Evolutionary conservation across 2,329 filamentous ascomycete genomes (phyloP).

Genomic region (Trichoderma aggressivum): DNA sequence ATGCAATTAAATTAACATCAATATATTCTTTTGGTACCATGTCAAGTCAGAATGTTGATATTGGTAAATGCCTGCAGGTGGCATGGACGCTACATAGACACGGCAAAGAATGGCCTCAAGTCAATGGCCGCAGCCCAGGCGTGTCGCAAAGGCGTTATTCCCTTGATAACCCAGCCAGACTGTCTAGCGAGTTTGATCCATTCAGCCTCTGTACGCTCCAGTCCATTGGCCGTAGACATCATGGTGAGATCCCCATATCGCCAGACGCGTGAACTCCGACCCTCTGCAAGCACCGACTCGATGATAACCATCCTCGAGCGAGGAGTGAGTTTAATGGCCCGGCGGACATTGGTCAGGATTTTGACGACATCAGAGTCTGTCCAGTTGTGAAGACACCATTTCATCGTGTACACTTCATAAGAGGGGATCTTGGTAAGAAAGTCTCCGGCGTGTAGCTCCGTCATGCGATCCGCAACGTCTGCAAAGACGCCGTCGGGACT

Average conservation of each 20-base stretch:
- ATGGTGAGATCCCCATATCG: constrained; percentile 42
- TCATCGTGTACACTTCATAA: constrained; percentile 33
- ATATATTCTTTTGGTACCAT: background rate
- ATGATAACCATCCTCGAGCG: constrained; percentile 35
- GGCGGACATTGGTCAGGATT: constrained; percentile 31
- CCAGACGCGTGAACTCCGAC: constrained; percentile 29
- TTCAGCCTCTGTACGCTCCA: constrained; percentile 31
- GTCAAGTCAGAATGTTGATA: too few species aligned
- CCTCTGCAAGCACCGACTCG: constrained; percentile 36
- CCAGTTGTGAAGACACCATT: constrained; percentile 45
- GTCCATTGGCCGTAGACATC: constrained; percentile 35
- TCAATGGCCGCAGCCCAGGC: constrained; percentile 14
- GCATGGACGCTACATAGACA: background rate
- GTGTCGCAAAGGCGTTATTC: background rate
- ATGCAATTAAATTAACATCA: background rate
- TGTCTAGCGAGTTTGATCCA: constrained; percentile 30
- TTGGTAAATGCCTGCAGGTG: background rate
- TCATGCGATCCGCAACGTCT: constrained; percentile 34
- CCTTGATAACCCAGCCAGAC: constrained; percentile 30
- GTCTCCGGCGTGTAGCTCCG: constrained; percentile 32
- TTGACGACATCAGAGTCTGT: constrained; percentile 30
- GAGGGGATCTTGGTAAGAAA: constrained; percentile 36
- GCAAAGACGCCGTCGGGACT: constrained; percentile 30
- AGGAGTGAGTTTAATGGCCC: constrained; percentile 27
- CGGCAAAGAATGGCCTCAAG: background rate